A percentile compares a stretch with the other conserved stretches of the same genome.
Conservation (phyloP, 1,284 basidiomycete species). For the Neonothopanus nambi region DNA sequence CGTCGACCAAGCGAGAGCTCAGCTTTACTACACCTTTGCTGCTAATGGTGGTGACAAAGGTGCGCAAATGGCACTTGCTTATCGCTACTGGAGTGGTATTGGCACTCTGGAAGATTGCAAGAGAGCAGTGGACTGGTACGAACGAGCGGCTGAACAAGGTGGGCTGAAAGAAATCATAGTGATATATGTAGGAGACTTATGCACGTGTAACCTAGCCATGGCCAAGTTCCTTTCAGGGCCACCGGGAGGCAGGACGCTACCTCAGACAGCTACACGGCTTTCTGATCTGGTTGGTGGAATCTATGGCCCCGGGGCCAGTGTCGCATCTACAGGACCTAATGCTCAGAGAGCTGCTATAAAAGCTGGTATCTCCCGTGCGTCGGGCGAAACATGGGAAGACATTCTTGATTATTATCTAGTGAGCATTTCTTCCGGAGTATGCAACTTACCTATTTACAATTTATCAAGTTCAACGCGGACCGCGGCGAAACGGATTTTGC, state of each 20-base stretch:
- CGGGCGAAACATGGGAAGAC: constrained; percentile 91
- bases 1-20: constrained; percentile 72
- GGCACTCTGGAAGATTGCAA: constrained; percentile 86
- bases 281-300: constrained; percentile 92
- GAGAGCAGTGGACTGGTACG: constrained; percentile 84
- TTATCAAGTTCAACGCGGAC: constrained; percentile 83
- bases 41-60: constrained; percentile 85
- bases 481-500: constrained; percentile 85
- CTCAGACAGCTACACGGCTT: constrained; percentile 78
- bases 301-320: constrained; percentile 91
- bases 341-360: constrained; percentile 75
- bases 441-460: constrained; percentile 8
- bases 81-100: constrained; percentile 95
- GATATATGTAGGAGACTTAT: background rate
- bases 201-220: constrained; percentile 37
- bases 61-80: constrained; percentile 91
- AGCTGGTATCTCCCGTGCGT: constrained; percentile 77
- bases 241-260: constrained; percentile 87
- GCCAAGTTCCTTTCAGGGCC: constrained; percentile 88
- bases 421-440: constrained; percentile 23
- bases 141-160: constrained; percentile 84
- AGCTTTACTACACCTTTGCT: constrained; percentile 92
- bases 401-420: constrained; percentile 90
- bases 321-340: constrained; percentile 82
- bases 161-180: constrained; percentile 18